Percentiles rank a stretch among this genome's conserved stretches.
phyloP scores from a whole-genome alignment of 2,329 filamentous ascomycete genomes.

The Dactylonectria macrodidyma region DNA sequence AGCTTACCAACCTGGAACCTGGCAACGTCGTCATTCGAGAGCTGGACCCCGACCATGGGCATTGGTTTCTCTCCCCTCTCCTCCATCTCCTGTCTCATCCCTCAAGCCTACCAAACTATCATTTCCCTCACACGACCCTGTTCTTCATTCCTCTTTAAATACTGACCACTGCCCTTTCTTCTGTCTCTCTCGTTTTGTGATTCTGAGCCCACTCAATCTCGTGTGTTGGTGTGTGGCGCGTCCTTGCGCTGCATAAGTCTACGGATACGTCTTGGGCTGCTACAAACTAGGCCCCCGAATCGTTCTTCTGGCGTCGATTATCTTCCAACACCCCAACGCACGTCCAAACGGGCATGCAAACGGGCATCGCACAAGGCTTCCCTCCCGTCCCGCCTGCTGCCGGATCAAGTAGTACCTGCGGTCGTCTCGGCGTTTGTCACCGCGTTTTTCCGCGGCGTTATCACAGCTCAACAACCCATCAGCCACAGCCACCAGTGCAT shows the following conservation, averaged over 20 bases:
- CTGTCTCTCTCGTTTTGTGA: constrained; percentile 22
- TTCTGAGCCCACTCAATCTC: constrained; percentile 15
- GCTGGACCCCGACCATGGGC: background rate
- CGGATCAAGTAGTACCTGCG: background rate
- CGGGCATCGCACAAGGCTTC: background rate
- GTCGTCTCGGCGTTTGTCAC: background rate
- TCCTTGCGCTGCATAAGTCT: constrained; percentile 23
- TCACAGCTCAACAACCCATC: background rate
- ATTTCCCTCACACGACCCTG: background rate
- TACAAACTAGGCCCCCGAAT: constrained; percentile 28
- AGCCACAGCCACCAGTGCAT: too few species aligned
- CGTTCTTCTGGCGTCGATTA: constrained; percentile 43
- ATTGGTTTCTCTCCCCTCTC: background rate
- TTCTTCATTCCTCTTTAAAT: background rate
- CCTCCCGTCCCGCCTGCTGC: too few species aligned
- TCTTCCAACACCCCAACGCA: constrained; percentile 34
- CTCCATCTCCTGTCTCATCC: background rate
- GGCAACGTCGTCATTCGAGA: background rate
- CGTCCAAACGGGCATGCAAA: background rate
- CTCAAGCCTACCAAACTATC: background rate
- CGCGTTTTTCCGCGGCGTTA: background rate
- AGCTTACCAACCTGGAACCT: background rate
- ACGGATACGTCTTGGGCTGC: background rate
- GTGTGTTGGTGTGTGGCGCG: background rate
- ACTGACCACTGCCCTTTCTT: background rate